phyloP scores from a whole-genome alignment of 2,329 filamentous ascomycete species.

The Colletotrichum falcatum region DNA sequence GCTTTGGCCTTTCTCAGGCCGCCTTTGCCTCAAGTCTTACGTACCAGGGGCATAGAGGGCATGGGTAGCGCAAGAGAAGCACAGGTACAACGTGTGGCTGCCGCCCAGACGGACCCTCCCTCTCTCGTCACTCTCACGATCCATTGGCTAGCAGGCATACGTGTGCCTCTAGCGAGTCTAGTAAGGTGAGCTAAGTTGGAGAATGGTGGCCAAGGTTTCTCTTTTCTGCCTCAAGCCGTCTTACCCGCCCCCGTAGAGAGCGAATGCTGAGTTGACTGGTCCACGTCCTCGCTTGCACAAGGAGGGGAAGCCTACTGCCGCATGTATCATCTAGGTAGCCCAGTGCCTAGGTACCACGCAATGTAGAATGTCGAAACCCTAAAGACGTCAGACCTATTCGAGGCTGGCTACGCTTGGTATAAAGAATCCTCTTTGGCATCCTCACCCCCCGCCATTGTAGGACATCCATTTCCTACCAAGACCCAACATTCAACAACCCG shows the following conservation, averaged over 20 bases:
- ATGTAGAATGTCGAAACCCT: not conserved
- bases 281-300: not conserved
- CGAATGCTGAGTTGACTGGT: not conserved
- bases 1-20: conserved; percentile 16
- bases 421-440: conserved; percentile 28
- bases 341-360: conserved; percentile 6
- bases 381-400: conserved; percentile 34
- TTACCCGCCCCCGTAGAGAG: conserved; percentile 6
- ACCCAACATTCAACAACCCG: not conserved
- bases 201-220: conserved; percentile 21
- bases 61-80: not conserved
- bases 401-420: not conserved
- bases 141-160: not conserved
- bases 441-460: not conserved
- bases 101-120: not conserved
- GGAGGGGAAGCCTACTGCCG: not conserved
- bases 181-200: conserved; percentile 9
- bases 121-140: not conserved
- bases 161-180: conserved; percentile 9
- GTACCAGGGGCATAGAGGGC: not conserved
- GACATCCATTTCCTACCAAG: not conserved
- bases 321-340: not conserved
- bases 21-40: conserved; percentile 6
- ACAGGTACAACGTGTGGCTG: conserved; percentile 15
- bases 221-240: conserved; percentile 17